A percentile compares a stretch with the other conserved stretches of the same genome.
These are phyloP conservation scores for Aspergillus cejpii DNA, from an alignment of 2,329 filamentous ascomycete species.

Conservation along the genomic window DNA sequence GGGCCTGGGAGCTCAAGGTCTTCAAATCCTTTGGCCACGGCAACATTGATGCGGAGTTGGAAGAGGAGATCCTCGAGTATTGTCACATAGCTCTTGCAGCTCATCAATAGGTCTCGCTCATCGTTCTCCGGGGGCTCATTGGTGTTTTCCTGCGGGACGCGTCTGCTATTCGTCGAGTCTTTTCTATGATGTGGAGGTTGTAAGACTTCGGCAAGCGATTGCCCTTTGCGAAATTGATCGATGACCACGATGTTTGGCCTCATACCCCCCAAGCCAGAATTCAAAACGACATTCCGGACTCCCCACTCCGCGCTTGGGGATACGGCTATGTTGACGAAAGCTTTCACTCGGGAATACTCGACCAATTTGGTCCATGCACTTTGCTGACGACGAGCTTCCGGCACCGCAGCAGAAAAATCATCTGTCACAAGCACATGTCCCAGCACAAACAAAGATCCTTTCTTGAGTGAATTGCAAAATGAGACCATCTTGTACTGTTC, in stretches of 20 bases:
- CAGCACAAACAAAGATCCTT: conserved; percentile 75
- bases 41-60: conserved; percentile 73
- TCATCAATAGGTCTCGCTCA: conserved; percentile 61
- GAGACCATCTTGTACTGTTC: conserved; percentile 76
- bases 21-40: conserved; percentile 74
- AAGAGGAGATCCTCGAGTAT: conserved; percentile 76
- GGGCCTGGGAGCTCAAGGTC: conserved; percentile 63
- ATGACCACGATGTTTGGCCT: conserved; percentile 79
- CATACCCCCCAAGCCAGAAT: conserved; percentile 79
- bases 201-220: conserved; percentile 53
- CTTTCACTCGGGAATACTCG: conserved; percentile 78
- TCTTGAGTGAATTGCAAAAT: conserved; percentile 87
- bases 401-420: conserved; percentile 70
- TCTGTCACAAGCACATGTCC: conserved; percentile 82
- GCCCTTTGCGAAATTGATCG: conserved; percentile 62
- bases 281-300: conserved; percentile 71
- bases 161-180: conserved; percentile 17
- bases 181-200: conserved; percentile 35
- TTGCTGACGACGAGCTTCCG: conserved; percentile 75
- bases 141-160: conserved; percentile 9
- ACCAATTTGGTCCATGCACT: conserved; percentile 80
- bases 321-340: conserved; percentile 80
- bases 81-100: conserved; percentile 67
- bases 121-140: conserved; percentile 55
- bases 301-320: conserved; percentile 81